Evolutionary conservation across 2,329 filamentous ascomycete species (phyloP), one percentile per base, ranked within the genome.

Genomic region (Sporothrix brunneoviolacea): DNA sequence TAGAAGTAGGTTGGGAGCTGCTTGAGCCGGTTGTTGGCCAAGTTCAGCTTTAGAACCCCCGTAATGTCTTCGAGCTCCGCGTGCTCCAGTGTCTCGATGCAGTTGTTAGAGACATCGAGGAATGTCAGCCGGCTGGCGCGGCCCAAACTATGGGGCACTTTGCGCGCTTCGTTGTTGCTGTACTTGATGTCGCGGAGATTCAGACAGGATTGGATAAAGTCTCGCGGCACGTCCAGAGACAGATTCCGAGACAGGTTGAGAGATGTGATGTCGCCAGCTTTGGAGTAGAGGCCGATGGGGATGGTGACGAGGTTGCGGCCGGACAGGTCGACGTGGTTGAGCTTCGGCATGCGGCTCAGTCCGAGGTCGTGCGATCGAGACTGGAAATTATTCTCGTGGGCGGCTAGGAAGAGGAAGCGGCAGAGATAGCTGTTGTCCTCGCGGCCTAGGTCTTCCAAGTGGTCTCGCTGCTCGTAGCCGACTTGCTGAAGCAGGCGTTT

Each of bases 391-490:
- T 83, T 91, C 65, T 95, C 86, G 61, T 91, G 88, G 18, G 87
- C 85, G 15, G 91, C 91, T 52, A 96, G 74, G 67, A 98, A 98
- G 53, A 93, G 89, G 70, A 98, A 97, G 6, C 93, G 87, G 64
- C 91, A 95, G 12, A 98, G 77, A 60, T 97, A 98, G 64, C 91
- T 94, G 66, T 97, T 95, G 71, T 98, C 93, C 67, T 98, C 93
- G 51, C 93, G 83, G 24, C 93, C 93, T 47, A 98, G 81, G 55
- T 97, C 93, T 64, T 96, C 91, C 40, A 98, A 82, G 35, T 82
- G 83, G 66, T 98, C 93, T 50, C 81, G 81, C 28, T 89, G 83
- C 51, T 88, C 84, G 62, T 97, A 98, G 9, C 93, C 93, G 48
- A 91, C 86, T 68, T 96, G 90, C 66, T 95, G 86, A 16, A 98